phyloP scores from a whole-genome alignment of 2,329 filamentous ascomycete genomes.

The Xylaria sp. region DNA sequence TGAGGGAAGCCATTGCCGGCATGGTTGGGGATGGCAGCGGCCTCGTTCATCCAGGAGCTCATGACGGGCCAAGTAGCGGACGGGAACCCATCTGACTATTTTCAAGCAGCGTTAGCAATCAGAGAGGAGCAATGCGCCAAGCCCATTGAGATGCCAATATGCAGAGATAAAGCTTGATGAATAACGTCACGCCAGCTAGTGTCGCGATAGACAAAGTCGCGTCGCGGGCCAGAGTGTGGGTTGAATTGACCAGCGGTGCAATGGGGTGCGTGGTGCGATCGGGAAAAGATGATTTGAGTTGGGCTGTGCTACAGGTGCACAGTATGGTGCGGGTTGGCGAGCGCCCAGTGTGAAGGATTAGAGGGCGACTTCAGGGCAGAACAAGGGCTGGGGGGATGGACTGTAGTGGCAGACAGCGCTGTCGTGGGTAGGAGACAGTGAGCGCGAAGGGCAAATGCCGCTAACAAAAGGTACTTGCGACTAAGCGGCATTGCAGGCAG shows the following conservation, averaged over 20 bases:
- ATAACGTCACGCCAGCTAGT: conserved; percentile 51
- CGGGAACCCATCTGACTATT: conserved; percentile 60
- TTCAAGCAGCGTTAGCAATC: conserved; percentile 56
- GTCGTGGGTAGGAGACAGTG: conserved; percentile 3
- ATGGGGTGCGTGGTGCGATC: conserved; percentile 45
- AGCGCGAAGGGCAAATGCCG: conserved; percentile 15
- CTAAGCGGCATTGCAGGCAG: conserved; percentile 11
- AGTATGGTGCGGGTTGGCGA: conserved; percentile 32
- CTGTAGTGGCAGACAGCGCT: conserved; percentile 1
- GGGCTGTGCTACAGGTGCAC: conserved; percentile 39
- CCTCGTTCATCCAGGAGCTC: conserved; percentile 79
- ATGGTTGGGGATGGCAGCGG: conserved; percentile 71
- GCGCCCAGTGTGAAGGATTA: conserved; percentile 27
- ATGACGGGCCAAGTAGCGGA: conserved; percentile 65
- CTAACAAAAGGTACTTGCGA: conserved; percentile 25
- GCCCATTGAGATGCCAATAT: conserved; percentile 56
- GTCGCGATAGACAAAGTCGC: conserved; percentile 59
- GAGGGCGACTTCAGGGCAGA: conserved; percentile 13
- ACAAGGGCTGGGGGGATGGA: conserved; percentile 1
- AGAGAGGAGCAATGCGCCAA: conserved; percentile 50
- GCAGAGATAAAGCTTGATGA: conserved; percentile 50
- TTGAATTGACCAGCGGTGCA: conserved; percentile 46
- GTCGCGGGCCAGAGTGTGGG: conserved; percentile 52
- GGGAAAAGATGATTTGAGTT: conserved; percentile 46
- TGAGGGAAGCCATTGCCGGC: conserved; percentile 76